Percentiles rank a stretch among this genome's conserved stretches.
phyloP scores from a whole-genome alignment of 2,329 filamentous ascomycete genomes.

The Akanthomyces dipterigenus region DNA sequence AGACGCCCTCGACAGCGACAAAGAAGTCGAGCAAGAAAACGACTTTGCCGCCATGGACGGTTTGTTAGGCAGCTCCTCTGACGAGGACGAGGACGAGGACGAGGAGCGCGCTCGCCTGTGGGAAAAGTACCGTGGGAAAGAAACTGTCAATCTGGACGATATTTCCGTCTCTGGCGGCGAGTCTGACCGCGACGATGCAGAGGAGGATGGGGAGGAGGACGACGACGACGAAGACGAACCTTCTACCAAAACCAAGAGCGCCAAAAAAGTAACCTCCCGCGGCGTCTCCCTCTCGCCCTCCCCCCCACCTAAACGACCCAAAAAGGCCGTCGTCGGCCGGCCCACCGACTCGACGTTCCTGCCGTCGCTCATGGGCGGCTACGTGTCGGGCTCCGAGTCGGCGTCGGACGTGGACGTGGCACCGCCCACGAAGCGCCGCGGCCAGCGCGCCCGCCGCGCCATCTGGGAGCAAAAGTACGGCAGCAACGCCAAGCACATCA shows the following conservation, averaged over 20 bases:
- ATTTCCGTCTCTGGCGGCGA: constrained; percentile 32
- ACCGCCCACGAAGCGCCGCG: constrained; percentile 63
- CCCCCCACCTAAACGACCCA: constrained; percentile 18
- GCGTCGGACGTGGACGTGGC: constrained; percentile 61
- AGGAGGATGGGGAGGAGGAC: constrained; percentile 21
- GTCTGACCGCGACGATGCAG: constrained; percentile 15
- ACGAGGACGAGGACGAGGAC: constrained; percentile 37
- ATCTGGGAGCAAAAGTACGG: constrained; percentile 80
- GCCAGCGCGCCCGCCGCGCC: constrained; percentile 69
- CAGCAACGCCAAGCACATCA: constrained; percentile 59
- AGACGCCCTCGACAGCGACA: constrained; percentile 20
- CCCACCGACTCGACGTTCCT: constrained; percentile 54
- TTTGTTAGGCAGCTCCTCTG: constrained; percentile 37
- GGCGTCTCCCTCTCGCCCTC: constrained; percentile 19
- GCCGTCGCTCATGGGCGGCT: constrained; percentile 71
- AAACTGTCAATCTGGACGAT: constrained; percentile 32
- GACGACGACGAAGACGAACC: constrained; percentile 20
- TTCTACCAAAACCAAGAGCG: constrained; percentile 13
- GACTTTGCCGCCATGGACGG: constrained; percentile 36
- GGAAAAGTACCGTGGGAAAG: constrained; percentile 25
- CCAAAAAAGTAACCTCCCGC: constrained; percentile 14
- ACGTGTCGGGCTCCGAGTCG: constrained; percentile 68
- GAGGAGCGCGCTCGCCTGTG: constrained; percentile 27
- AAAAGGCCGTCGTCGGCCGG: constrained; percentile 18
- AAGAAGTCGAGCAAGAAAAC: constrained; percentile 26